phyloP scores from a whole-genome alignment of 805 yeast species.

The Kazachstania taianensis region DNA sequence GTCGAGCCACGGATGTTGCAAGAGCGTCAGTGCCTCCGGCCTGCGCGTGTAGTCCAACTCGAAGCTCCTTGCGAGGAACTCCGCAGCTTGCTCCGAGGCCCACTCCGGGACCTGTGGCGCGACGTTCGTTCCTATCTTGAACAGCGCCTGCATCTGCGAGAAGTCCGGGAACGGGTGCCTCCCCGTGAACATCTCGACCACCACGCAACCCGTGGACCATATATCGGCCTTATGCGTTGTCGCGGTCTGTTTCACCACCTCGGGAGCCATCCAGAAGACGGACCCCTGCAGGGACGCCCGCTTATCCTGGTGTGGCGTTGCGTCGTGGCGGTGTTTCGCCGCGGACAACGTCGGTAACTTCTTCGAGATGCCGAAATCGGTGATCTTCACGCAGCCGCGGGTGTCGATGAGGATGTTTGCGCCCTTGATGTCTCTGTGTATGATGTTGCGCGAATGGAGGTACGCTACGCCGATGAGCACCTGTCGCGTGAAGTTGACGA shows the following conservation, averaged over 20 bases:
- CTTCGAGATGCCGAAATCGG: slow-evolving; percentile 78
- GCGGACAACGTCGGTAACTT: slow-evolving; percentile 48
- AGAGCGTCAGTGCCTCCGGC: slow-evolving; percentile 61
- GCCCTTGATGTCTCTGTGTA: slow-evolving; percentile 83
- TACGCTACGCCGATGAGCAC: slow-evolving; percentile 66
- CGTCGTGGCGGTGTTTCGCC: slow-evolving; percentile 16
- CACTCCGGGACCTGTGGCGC: slow-evolving; percentile 71
- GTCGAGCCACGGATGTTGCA: slow-evolving; percentile 39
- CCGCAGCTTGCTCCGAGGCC: slow-evolving; percentile 58
- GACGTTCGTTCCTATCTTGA: slow-evolving; percentile 79
- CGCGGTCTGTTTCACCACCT: slow-evolving; percentile 87
- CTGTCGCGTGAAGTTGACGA: slow-evolving; percentile 63
- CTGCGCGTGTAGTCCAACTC: slow-evolving; percentile 65
- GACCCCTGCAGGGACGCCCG: slow-evolving; percentile 90
- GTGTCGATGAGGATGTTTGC: slow-evolving; percentile 77
- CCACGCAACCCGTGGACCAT: slow-evolving; percentile 93
- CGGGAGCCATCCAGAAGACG: slow-evolving; percentile 99
- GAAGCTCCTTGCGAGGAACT: slow-evolving; percentile 58
- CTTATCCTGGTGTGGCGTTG: slow-evolving; percentile 12
- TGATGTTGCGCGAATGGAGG: slow-evolving; percentile 63
- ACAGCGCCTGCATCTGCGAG: slow-evolving; percentile 94
- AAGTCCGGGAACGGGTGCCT: slow-evolving; percentile 92
- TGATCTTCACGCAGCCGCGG: slow-evolving; percentile 71
- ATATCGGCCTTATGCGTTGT: slow-evolving; percentile 91
- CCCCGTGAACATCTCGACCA: slow-evolving; percentile 93